phyloP scores from a whole-genome alignment of 2,329 filamentous ascomycete genomes.

The Lizonia empirigonia region DNA sequence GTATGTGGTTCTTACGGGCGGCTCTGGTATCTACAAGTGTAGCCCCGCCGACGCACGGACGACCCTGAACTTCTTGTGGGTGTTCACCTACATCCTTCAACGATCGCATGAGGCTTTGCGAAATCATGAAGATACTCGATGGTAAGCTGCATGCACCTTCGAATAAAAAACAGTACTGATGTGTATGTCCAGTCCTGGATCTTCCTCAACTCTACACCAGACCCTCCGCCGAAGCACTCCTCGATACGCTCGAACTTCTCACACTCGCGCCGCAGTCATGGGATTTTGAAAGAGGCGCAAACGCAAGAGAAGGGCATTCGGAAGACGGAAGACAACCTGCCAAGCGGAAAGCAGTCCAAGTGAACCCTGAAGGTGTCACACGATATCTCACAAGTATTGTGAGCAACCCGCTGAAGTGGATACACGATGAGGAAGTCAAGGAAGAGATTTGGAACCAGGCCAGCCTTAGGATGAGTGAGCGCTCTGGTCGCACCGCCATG shows the following conservation, averaged over 20 bases:
- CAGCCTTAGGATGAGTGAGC: conserved; percentile 78
- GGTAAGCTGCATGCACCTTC: conserved; percentile 25
- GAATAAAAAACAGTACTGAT: conserved; percentile 18
- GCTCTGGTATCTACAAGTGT: conserved; percentile 1
- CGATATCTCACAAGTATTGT: conserved; percentile 73
- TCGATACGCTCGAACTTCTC: conserved; percentile 69
- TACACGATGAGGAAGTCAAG: conserved; percentile 67
- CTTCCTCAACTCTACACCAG: conserved; percentile 83
- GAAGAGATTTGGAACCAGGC: conserved; percentile 79
- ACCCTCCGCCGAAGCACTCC: conserved; percentile 68
- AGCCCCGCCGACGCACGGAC: conserved; percentile 30
- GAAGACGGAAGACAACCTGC: conserved; percentile 39
- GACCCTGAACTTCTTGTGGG: conserved; percentile 17
- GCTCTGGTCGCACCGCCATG: conserved; percentile 78
- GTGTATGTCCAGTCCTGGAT: conserved; percentile 63
- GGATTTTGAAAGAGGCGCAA: conserved; percentile 56
- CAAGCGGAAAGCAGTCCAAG: conserved; percentile 9
- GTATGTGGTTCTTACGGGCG: background rate
- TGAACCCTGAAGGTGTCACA: conserved; percentile 58
- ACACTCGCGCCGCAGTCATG: conserved; percentile 71
- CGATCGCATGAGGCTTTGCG: background rate
- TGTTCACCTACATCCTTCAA: background rate
- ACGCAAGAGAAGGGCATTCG: conserved; percentile 30
- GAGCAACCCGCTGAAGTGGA: conserved; percentile 70
- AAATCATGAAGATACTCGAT: conserved; percentile 35